Conservation (phyloP, 2,329 filamentous ascomycete species). For the Fusarium brachygibbosum region DNA sequence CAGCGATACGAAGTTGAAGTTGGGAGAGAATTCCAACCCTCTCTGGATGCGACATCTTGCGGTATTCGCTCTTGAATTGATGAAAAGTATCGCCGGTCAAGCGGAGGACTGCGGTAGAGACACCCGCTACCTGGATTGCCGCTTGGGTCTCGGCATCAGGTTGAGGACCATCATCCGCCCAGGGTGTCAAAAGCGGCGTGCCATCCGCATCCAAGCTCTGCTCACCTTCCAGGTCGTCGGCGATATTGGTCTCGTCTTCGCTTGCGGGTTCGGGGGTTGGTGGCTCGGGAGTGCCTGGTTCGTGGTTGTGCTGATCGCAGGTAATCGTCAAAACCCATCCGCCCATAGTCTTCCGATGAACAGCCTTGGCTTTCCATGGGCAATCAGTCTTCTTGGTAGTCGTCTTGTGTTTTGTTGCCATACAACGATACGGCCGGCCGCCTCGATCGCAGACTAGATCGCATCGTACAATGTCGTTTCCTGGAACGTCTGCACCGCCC, state of each 20-base stretch:
- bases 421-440: conserved; percentile 59
- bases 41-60: conserved; percentile 58
- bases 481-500: conserved; percentile 57
- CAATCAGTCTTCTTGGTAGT: conserved; percentile 62
- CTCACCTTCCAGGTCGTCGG: conserved; percentile 47
- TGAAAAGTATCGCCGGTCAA: conserved; percentile 61
- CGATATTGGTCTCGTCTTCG: conserved; percentile 52
- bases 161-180: conserved; percentile 49
- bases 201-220: conserved; percentile 22
- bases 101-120: conserved; percentile 56
- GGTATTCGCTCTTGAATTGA: conserved; percentile 60
- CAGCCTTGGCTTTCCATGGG: conserved; percentile 62
- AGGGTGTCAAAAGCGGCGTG: conserved; percentile 32
- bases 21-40: conserved; percentile 57
- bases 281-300: conserved; percentile 60
- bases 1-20: conserved; percentile 59
- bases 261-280: conserved; percentile 54
- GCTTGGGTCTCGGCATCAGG: conserved; percentile 56
- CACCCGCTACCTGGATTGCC: conserved; percentile 57
- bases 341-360: conserved; percentile 59
- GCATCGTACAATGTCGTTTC: conserved; percentile 60
- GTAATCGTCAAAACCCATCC: conserved; percentile 61
- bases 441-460: conserved; percentile 62
- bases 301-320: conserved; percentile 61
- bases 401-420: conserved; percentile 61